Conservation (phyloP, 768 basidiomycete species). For the Naganishia antarctica region DNA sequence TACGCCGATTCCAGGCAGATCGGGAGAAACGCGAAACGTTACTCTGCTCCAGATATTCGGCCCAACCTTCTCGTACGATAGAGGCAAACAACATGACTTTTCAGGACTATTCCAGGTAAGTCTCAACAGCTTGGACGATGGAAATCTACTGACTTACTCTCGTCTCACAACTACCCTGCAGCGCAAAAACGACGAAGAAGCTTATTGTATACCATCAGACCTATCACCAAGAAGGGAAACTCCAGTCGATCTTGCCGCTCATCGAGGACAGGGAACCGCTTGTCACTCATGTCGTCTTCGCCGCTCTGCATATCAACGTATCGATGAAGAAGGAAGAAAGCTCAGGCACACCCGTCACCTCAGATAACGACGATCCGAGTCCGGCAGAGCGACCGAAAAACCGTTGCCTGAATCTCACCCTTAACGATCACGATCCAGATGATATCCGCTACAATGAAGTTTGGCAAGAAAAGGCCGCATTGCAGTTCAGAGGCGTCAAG, state of each 20-base stretch:
- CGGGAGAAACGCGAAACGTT: too few species aligned
- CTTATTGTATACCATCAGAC: conserved; percentile 17
- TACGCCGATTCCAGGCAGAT: too few species aligned
- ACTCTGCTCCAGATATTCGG: too few species aligned
- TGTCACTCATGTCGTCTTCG: conserved; percentile 11
- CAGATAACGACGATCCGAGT: neutral
- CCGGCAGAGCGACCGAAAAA: neutral
- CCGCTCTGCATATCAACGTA: conserved; percentile 16
- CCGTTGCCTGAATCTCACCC: neutral
- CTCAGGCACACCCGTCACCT: neutral
- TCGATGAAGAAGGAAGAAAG: neutral
- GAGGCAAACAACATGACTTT: too few species aligned
- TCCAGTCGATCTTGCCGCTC: conserved; percentile 15
- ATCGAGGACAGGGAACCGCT: neutral
- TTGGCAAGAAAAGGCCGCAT: conserved; percentile 1
- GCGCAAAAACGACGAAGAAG: too few species aligned
- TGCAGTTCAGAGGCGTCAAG: conserved; percentile 8
- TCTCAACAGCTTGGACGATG: too few species aligned
- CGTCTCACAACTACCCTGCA: too few species aligned
- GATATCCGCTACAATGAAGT: conserved; percentile 7
- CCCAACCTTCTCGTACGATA: too few species aligned
- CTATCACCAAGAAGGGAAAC: conserved; percentile 14
- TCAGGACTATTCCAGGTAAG: too few species aligned
- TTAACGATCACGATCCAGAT: conserved; percentile 8
- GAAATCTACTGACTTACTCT: too few species aligned